Evolutionary conservation across 2,329 filamentous ascomycete genomes (phyloP).

Genomic region (Colletotrichum sp.): DNA sequence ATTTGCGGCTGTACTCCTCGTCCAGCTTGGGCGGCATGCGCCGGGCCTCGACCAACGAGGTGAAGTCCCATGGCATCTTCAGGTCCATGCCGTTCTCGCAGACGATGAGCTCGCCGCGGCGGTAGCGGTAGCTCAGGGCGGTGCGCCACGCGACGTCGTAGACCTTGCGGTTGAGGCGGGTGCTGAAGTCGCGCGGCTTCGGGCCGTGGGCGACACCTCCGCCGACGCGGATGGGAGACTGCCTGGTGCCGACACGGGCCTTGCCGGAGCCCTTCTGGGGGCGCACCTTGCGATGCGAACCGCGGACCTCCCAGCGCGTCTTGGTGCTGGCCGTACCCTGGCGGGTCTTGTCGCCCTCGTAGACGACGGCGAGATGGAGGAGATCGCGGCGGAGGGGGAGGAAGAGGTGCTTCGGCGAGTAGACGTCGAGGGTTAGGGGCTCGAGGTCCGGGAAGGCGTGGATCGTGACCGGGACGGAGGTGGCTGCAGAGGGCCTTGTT

Average conservation of each 20-base stretch:
- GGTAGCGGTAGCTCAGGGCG: constrained; percentile 89
- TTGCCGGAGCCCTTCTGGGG: constrained; percentile 86
- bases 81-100: constrained; percentile 81
- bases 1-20: constrained; percentile 64
- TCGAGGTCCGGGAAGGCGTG: constrained; percentile 91
- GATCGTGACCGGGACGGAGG: constrained; percentile 80
- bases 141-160: constrained; percentile 97
- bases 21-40: constrained; percentile 53
- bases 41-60: constrained; percentile 38
- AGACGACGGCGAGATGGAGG: constrained; percentile 89
- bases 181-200: constrained; percentile 88
- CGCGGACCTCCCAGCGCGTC: constrained; percentile 82
- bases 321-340: constrained; percentile 86
- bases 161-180: constrained; percentile 82
- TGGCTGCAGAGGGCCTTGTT: constrained; percentile 41
- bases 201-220: constrained; percentile 93
- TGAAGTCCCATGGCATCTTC: constrained; percentile 55
- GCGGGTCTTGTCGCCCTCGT: constrained; percentile 87
- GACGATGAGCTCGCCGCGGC: constrained; percentile 84
- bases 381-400: constrained; percentile 90
- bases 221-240: constrained; percentile 81
- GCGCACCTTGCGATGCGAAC: constrained; percentile 80
- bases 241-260: constrained; percentile 80
- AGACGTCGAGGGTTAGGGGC: constrained; percentile 77
- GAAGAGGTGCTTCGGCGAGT: constrained; percentile 81